Percentiles rank a stretch among this genome's conserved stretches.
phyloP scores from a whole-genome alignment of 208 protist species.

The Angomonas desouzai region DNA sequence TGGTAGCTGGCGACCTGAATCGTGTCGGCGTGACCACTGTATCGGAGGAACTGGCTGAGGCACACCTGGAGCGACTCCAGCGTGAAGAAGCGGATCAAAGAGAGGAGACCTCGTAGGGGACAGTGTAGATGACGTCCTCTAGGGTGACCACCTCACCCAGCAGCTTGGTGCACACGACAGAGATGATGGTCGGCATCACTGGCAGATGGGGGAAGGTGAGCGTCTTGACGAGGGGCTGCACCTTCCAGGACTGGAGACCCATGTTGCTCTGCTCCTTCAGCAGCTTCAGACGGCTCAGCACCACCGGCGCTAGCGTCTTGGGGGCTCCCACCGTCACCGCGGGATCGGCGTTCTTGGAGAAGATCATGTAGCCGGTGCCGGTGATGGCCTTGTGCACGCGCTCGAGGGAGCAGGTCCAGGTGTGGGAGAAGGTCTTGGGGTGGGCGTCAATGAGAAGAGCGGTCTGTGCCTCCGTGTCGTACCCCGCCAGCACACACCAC shows the following conservation, averaged over 20 bases:
- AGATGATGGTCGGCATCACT: constrained; percentile 74
- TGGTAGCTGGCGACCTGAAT: constrained; percentile 53
- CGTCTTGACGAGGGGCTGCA: constrained; percentile 23
- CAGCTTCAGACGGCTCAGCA: constrained; percentile 60
- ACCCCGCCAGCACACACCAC: constrained; percentile 83
- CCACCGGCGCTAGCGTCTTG: constrained; percentile 42
- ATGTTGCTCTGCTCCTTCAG: constrained; percentile 48
- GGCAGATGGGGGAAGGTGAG: constrained; percentile 65
- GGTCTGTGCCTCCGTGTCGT: constrained; percentile 83
- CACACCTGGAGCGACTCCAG: constrained; percentile 75
- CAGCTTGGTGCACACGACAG: constrained; percentile 61
- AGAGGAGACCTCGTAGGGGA: constrained; percentile 74
- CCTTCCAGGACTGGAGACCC: constrained; percentile 13
- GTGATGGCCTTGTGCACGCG: constrained; percentile 88
- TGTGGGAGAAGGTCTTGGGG: constrained; percentile 79
- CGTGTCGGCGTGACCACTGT: constrained; percentile 26
- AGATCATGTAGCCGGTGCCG: constrained; percentile 81
- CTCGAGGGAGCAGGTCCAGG: constrained; percentile 80
- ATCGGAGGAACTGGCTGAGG: constrained; percentile 53
- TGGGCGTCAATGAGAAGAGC: constrained; percentile 80
- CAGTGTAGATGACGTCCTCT: constrained; percentile 68
- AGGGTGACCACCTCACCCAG: constrained; percentile 63
- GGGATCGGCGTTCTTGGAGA: constrained; percentile 36
- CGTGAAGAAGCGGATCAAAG: constrained; percentile 74
- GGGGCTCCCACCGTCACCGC: constrained; percentile 49